phyloP scores from a whole-genome alignment of 2,329 filamentous ascomycete species.

The Talaromyces sp. region DNA sequence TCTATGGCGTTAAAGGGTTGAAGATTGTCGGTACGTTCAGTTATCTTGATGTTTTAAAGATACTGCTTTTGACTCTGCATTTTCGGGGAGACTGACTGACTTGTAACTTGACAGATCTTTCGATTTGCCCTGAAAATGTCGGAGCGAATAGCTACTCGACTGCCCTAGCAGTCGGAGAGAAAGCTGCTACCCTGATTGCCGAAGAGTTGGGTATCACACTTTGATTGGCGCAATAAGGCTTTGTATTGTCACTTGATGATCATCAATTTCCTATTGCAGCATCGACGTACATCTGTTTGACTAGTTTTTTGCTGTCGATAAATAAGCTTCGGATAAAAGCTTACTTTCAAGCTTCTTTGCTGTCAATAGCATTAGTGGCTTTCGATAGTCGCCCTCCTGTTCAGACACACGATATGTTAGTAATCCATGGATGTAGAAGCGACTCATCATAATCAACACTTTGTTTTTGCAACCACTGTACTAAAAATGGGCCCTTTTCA shows the following conservation, averaged over 20 bases:
- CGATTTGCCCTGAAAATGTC: conserved; percentile 23
- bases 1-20: conserved; percentile 23
- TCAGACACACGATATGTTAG: neutral
- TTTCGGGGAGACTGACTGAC: neutral
- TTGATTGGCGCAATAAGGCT: neutral
- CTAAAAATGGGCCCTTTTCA: too few relatives aligned
- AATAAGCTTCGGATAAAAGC: neutral
- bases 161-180: conserved; percentile 10
- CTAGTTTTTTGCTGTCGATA: neutral
- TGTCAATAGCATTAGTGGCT: neutral
- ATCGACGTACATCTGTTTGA: neutral
- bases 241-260: neutral
- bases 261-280: neutral
- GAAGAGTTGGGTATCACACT: neutral
- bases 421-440: neutral
- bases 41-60: neutral
- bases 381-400: neutral
- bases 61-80: neutral
- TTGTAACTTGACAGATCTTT: conserved; percentile 22
- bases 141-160: conserved; percentile 12
- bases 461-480: neutral
- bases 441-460: neutral
- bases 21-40: conserved; percentile 19
- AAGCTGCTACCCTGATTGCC: neutral
- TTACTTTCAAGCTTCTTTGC: neutral